phyloP scores from a whole-genome alignment of 2,329 filamentous ascomycete genomes.

The Claviceps spartinae region DNA sequence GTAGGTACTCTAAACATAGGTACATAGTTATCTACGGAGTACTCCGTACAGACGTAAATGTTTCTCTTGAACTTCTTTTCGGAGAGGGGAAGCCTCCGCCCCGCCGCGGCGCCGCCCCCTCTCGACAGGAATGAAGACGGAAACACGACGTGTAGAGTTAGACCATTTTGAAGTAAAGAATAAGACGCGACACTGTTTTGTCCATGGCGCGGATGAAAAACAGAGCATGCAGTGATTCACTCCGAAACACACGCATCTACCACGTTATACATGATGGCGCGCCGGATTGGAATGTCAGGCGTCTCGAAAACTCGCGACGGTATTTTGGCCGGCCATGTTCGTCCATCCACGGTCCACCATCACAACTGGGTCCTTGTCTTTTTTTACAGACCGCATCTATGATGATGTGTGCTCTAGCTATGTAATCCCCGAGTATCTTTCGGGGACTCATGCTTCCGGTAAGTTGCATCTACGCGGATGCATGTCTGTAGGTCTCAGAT shows the following conservation, averaged over 20 bases:
- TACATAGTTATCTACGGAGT: no score
- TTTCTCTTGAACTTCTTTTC: no score
- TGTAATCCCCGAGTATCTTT: no score
- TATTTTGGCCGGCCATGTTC: neutral
- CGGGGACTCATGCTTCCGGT: no score
- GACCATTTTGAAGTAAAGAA: neutral
- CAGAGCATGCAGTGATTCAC: neutral
- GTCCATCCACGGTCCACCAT: neutral
- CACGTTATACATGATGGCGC: neutral
- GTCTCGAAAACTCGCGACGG: neutral
- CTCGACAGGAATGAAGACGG: neutral
- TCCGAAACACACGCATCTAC: neutral
- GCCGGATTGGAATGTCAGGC: neutral
- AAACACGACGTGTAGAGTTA: neutral
- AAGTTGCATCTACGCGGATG: no score
- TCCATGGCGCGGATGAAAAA: no score
- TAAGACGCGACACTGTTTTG: neutral
- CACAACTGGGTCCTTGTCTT: neutral
- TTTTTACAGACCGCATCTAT: neutral
- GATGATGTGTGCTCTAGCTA: neutral
- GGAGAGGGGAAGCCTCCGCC: neutral
- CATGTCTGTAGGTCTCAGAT: no score
- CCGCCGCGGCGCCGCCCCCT: no score
- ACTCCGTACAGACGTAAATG: no score
- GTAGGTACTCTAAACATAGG: no score